Evolutionary conservation across 2,329 filamentous ascomycete species (phyloP), one percentile per base, ranked within the genome.

Genomic region (Sclerotinia sclerotiorum): DNA sequence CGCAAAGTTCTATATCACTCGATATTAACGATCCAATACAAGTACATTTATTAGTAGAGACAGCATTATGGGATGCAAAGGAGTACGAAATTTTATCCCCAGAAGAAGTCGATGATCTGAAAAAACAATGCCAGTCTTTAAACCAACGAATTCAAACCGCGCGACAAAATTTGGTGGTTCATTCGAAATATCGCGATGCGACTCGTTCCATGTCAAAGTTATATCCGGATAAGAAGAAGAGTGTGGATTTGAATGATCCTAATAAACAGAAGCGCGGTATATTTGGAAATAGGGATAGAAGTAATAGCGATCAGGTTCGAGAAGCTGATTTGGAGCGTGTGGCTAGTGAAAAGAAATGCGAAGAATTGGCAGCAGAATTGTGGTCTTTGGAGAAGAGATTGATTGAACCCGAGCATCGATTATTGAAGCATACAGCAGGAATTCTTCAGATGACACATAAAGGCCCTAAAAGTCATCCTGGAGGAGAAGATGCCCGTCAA

Each of bases 161-260:
- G 27, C 88, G 90, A 73, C 87, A 92, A 70, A 97, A 94, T 79
- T 84, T 99, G 49, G 88, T 89, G 44, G 88, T 98, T 57, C 95
- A 99, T 79, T 91, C 89, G 67, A 99, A 98, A 81, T 93, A 97
- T 75, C 91, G 93, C 74, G 94, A 98, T 84, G 95, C 95, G 0
- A 93, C 95, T 15, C 87, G 90, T 72, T 97, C 93, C 52, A 89
- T 99, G 80, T 89, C 90, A 69, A 89, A 90, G 74, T 83, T 99
- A 42, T 93, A 96, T 77, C 84, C 84, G n/a, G 81, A 81, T 61
- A 84, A 82, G 74, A 82, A 83, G 64, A 82, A 78, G 71, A 84
- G 83, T 69, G 74, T 83, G 46, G 73, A 84, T 49, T 82, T 82
- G 5, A 68, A 66, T n/a, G 84, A 85, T 72, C 17, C 24, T 15